Percentiles rank a stretch among this genome's conserved stretches.
Evolutionary conservation across 2,329 filamentous ascomycete genomes (phyloP).

Genomic region (Microsporum ferrugineum): DNA sequence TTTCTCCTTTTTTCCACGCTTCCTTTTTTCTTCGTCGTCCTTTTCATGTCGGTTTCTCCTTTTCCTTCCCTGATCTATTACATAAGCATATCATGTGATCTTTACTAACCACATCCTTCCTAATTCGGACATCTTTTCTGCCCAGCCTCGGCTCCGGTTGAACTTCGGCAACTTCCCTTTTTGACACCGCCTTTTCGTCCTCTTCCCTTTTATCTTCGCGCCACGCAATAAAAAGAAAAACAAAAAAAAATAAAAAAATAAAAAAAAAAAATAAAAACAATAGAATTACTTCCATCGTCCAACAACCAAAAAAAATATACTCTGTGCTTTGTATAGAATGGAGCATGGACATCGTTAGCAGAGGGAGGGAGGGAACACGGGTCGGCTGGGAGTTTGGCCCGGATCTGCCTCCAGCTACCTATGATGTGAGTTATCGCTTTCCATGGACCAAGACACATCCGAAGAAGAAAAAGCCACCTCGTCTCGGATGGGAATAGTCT

Average conservation of each 20-base stretch:
- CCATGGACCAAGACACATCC: neutral
- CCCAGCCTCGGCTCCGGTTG: neutral
- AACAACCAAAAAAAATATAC: too few relatives aligned
- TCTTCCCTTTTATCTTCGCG: neutral
- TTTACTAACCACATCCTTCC: neutral
- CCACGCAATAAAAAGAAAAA: neutral
- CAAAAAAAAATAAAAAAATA: neutral
- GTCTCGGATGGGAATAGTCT: neutral
- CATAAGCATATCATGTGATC: neutral
- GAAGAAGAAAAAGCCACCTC: neutral
- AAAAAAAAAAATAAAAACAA: too few relatives aligned
- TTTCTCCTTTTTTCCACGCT: neutral
- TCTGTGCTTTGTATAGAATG: neutral
- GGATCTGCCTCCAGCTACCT: neutral
- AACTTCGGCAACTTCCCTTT: neutral
- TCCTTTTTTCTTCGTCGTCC: neutral
- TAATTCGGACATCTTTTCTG: neutral
- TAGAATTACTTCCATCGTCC: too few relatives aligned
- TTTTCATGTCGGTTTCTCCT: neutral
- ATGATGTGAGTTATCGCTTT: neutral
- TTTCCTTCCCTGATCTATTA: neutral
- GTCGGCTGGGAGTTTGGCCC: neutral
- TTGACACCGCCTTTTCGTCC: slow-evolving; percentile 1
- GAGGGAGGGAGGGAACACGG: neutral
- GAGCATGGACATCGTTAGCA: neutral